Evolutionary conservation across 495 filamentous ascomycete genomes (phyloP).

Genomic region (Friedmanniomyces simplex): DNA sequence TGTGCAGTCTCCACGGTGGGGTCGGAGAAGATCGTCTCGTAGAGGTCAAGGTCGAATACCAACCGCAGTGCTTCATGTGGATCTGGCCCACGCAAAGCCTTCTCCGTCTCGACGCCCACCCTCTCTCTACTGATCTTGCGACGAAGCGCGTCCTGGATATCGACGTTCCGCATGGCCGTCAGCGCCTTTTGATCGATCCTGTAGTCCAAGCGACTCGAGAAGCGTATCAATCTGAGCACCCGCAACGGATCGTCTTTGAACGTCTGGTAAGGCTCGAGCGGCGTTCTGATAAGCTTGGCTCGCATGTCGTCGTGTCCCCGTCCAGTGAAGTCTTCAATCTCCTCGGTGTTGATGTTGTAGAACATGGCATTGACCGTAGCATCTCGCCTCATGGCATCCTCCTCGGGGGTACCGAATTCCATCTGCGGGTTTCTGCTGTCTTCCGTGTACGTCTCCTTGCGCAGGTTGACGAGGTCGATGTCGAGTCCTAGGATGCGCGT

Average conservation of each 20-base stretch:
- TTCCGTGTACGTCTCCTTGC: slow-evolving; percentile 79
- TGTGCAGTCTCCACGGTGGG: slow-evolving; percentile 32
- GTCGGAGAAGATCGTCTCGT: slow-evolving; percentile 70
- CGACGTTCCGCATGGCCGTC: slow-evolving; percentile 59
- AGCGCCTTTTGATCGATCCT: slow-evolving; percentile 57
- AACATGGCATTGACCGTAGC: slow-evolving; percentile 94
- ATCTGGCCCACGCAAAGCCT: slow-evolving; percentile 73
- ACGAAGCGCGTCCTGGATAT: slow-evolving; percentile 65
- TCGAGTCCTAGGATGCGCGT: slow-evolving; percentile 78
- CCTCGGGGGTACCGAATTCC: slow-evolving; percentile 83
- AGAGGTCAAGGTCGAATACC: slow-evolving; percentile 64
- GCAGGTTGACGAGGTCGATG: slow-evolving; percentile 86
- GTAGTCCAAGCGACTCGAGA: slow-evolving; percentile 77
- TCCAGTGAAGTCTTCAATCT: slow-evolving; percentile 76
- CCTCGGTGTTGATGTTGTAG: slow-evolving; percentile 70
- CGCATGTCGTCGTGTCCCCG: slow-evolving; percentile 65
- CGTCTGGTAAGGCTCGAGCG: slow-evolving; percentile 78
- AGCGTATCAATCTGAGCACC: slow-evolving; percentile 79
- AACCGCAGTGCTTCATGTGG: slow-evolving; percentile 58
- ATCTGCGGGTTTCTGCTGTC: slow-evolving; percentile 83
- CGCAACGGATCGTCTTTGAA: slow-evolving; percentile 92
- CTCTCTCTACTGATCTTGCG: slow-evolving; percentile 89
- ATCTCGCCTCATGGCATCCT: slow-evolving; percentile 84
- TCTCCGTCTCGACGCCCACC: slow-evolving; percentile 71
- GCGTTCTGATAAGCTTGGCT: slow-evolving; percentile 65